Evolutionary conservation across 805 yeast genomes (phyloP).

Genomic region (Saccharomycopsis capsularis): DNA sequence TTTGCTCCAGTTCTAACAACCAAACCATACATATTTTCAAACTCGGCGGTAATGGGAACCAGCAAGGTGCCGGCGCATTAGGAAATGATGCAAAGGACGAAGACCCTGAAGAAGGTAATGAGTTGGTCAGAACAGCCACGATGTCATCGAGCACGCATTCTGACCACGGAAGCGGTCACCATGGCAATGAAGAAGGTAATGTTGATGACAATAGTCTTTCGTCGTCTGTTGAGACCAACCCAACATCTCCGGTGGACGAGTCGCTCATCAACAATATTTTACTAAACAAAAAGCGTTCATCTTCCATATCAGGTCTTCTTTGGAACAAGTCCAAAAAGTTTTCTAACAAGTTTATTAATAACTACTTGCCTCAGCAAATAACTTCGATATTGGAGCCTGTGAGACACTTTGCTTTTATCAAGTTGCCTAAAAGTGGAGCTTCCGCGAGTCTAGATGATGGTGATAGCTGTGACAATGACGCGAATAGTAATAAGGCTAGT

Average conservation of each 20-base stretch:
- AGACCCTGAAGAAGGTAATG: conserved; percentile 11
- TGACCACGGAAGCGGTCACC: neutral
- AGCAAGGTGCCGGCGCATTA: neutral
- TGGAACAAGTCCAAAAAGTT: conserved; percentile 27
- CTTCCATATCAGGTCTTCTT: conserved; percentile 26
- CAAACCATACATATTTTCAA: conserved; percentile 63
- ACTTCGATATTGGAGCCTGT: conserved; percentile 60
- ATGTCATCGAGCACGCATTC: conserved; percentile 2
- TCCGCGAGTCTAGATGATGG: neutral
- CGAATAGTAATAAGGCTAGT: neutral
- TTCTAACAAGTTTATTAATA: conserved; percentile 16
- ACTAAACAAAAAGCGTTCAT: conserved; percentile 10
- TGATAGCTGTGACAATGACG: neutral
- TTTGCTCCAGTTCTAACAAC: conserved; percentile 54
- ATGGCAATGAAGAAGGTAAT: neutral
- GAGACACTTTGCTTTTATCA: conserved; percentile 56
- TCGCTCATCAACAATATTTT: conserved; percentile 17
- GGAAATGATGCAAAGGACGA: neutral
- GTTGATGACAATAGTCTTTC: neutral
- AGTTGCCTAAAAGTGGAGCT: conserved; percentile 28
- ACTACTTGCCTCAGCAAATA: conserved; percentile 45
- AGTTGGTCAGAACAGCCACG: conserved; percentile 8
- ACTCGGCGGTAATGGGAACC: conserved; percentile 24
- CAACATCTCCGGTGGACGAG: conserved; percentile 19
- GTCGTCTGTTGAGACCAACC: neutral